Evolutionary conservation across 306 rosid species (phyloP), one percentile per base, ranked within the genome.

Genomic region (Malus asiatica): DNA sequence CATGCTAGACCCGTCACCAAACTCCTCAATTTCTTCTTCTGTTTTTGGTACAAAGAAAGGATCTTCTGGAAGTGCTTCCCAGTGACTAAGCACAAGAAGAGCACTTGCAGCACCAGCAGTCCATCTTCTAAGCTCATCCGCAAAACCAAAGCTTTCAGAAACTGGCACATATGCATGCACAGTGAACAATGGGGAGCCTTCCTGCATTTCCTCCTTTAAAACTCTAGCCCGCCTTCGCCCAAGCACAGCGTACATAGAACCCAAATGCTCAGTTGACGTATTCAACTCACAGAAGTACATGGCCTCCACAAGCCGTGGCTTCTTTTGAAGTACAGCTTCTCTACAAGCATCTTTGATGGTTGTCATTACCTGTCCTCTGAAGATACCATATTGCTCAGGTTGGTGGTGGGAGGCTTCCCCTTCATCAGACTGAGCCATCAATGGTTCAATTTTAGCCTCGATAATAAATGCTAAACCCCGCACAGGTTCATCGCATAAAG

Each of bases 1-100:
- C 84, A 94, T 94, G 15, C 96, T 94, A 44, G 97, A 88, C 62
- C 98, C 98, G 70, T 94, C 96, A 65, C 98, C 97, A 80, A 90
- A 90, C 89, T 94, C 98, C 83, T 94, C 98, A 35, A 84, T 81
- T 79, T 94, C 98, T 80, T 91, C 96, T 77, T 94, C 94, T 22
- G 97, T 90, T 83, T 87, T 93, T 7, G 98, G 98, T 48, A 93
- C 89, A 80, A 93, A 93, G 88, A 90, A 93, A 76, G 98, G 98
- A 79, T 91, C 98, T 79, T 90, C 89, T 19, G 85, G 80, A n/a
- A 90, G 90, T 66, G 85, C 89, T 81, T 94, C 97, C 98, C 96
- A 91, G 82, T 94, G 98, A 80, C 94, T 91, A 75, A 90, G 94
- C 69, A 90, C 98, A 61, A 94, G 96, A 65, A 94, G 89, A 25